Conservation (phyloP, 2,329 filamentous ascomycete species). For the Alternaria sp. region DNA sequence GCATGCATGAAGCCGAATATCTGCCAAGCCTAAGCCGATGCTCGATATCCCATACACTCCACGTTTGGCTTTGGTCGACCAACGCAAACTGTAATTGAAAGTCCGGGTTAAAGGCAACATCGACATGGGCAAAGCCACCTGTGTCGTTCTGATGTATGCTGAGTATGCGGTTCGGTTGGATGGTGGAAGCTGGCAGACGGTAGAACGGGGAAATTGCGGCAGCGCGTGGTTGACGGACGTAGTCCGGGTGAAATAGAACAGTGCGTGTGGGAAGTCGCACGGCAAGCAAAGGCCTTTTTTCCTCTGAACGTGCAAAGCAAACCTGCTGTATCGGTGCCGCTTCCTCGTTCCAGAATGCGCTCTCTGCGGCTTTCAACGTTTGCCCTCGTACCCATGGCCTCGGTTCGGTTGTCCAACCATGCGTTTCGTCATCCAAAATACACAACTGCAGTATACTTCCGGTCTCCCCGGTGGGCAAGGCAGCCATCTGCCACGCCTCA, state of each 20-base stretch:
- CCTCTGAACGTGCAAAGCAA: slow-evolving; percentile 57
- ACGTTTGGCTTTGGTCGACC: slow-evolving; percentile 71
- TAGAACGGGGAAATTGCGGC: slow-evolving; percentile 30
- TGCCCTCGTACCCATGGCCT: slow-evolving; percentile 60
- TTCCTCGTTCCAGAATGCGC: slow-evolving; percentile 65
- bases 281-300: slow-evolving; percentile 59
- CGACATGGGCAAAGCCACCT: slow-evolving; percentile 65
- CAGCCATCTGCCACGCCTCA: slow-evolving; percentile 37
- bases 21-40: slow-evolving; percentile 34
- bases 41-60: slow-evolving; percentile 72
- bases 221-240: slow-evolving; percentile 22
- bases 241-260: slow-evolving; percentile 56
- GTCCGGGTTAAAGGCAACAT: slow-evolving; percentile 72
- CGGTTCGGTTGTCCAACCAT: slow-evolving; percentile 63
- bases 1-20: slow-evolving; percentile 47
- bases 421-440: slow-evolving; percentile 60
- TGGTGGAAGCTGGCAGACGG: slow-evolving; percentile 55
- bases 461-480: slow-evolving; percentile 60
- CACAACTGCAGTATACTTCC: slow-evolving; percentile 67
- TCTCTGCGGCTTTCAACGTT: slow-evolving; percentile 55
- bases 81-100: slow-evolving; percentile 70
- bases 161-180: slow-evolving; percentile 66
- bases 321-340: slow-evolving; percentile 64
- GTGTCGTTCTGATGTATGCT: slow-evolving; percentile 63
- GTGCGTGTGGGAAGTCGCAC: slow-evolving; percentile 59